Base-by-base conservation (phyloP, 2,329 filamentous ascomycete genomes). In the Sporothrix brasiliensis region DNA sequence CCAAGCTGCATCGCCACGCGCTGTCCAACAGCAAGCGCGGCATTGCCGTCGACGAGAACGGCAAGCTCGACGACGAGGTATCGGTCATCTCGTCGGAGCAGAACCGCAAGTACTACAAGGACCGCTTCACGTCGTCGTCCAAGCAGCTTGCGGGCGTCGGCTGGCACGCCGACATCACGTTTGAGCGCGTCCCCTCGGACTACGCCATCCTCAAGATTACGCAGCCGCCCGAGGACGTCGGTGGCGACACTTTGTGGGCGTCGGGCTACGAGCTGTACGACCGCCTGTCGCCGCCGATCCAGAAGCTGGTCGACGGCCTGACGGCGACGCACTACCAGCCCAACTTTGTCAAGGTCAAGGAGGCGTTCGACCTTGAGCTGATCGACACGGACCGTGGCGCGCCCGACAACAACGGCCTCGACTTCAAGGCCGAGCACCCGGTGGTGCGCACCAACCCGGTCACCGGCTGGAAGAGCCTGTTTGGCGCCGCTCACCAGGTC, bases 241-340 rank as follows among this genome's bases (percentile, higher is more conserved):
- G 82, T 60, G 81, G 82, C 77, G 81, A 83, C 69, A 83, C 89
- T 0, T 83, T 91, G 13, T 91, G 88, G 88, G 89, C 88, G 0
- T 89, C 87, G 0, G 88, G 87, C 0, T 91, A 90, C 75, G 88
- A 91, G 74, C 78, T 90, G 19, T 91, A 81, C 71, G 81, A 82
- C 74, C 79, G 80, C n/a, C 71, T 78, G 49, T 76, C 74, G 60
- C 73, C 73, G 21, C 69, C 74, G 4, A 39, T 76, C 34, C 75
- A 76, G 73, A 75, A 73, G 71, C 68, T 78, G 3, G 73, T 73
- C 27, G 76, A 78, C 41, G 54, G 74, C 41, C 70, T 77, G 53
- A 77, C 76, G 4, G 76, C 75, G 24, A 77, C 76, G 0, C 75
- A 77, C 72, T 72, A 77, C 78, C 74, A 80, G 76, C 63, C 75